These are phyloP conservation scores for Calonectria crousiana DNA, from an alignment of 2,329 filamentous ascomycete species.

Conservation along the genomic window DNA sequence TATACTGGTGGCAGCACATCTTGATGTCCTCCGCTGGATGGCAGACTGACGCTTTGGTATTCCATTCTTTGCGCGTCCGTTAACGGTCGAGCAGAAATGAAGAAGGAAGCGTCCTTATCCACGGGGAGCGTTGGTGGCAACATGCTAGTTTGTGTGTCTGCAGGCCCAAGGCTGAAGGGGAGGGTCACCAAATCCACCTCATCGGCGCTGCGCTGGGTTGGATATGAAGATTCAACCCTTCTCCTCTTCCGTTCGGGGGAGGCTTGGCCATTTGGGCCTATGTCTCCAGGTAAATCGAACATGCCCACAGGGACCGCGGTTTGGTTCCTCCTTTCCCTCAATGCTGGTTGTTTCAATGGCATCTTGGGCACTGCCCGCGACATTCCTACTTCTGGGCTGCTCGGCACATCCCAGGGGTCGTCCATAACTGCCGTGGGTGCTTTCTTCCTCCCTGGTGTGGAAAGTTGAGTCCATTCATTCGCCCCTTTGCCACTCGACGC, in stretches of 20 bases:
- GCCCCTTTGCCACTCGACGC: conserved; percentile 25
- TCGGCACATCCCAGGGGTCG: conserved; percentile 60
- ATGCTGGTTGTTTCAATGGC: conserved; percentile 27
- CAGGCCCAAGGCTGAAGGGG: conserved; percentile 37
- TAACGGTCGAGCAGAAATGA: conserved; percentile 49
- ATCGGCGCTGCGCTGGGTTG: conserved; percentile 34
- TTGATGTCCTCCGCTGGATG: conserved; percentile 32
- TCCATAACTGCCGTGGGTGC: conserved; percentile 36
- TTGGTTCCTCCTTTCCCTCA: neutral
- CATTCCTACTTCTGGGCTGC: conserved; percentile 50
- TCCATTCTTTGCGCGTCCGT: conserved; percentile 54
- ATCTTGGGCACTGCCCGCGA: conserved; percentile 29
- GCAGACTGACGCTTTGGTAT: conserved; percentile 45
- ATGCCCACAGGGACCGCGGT: neutral
- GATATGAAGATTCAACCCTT: conserved; percentile 30
- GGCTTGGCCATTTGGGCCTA: neutral
- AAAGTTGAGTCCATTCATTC: conserved; percentile 49
- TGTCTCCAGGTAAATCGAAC: neutral
- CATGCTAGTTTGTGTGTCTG: conserved; percentile 38
- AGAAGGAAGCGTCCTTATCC: conserved; percentile 46
- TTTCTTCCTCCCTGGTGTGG: conserved; percentile 47
- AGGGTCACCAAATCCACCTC: conserved; percentile 43
- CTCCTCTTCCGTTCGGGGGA: conserved; percentile 39
- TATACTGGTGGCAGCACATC: conserved; percentile 33
- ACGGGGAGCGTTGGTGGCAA: conserved; percentile 43